A percentile compares a stretch with the other conserved stretches of the same genome.
These are phyloP conservation scores for Sugiyamaella mastotermitis DNA, from an alignment of 805 yeast species.

Conservation along the genomic window DNA sequence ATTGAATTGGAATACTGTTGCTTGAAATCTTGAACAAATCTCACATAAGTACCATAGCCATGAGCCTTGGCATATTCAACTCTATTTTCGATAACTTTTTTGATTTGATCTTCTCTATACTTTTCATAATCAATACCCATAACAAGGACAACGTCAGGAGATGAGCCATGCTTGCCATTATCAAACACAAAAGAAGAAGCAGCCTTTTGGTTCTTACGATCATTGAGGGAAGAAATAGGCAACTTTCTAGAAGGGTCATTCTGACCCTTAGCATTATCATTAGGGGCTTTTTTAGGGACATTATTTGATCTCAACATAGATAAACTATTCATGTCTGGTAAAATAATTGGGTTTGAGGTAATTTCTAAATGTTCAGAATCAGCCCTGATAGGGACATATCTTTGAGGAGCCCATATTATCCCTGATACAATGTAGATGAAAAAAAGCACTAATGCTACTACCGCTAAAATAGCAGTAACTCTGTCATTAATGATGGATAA, in stretches of 20 bases:
- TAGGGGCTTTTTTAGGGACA: conserved; percentile 30
- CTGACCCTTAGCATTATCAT: conserved; percentile 21
- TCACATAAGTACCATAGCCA: conserved; percentile 73
- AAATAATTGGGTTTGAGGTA: conserved; percentile 18
- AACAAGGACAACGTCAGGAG: conserved; percentile 55
- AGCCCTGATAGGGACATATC: conserved; percentile 12
- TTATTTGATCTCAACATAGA: conserved; percentile 17
- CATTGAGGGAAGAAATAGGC: neutral
- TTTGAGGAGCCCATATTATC: conserved; percentile 7
- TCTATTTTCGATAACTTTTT: conserved; percentile 74
- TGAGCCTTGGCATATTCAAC: conserved; percentile 81
- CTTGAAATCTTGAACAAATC: conserved; percentile 78
- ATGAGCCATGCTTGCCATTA: conserved; percentile 5
- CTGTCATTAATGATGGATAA: conserved; percentile 3
- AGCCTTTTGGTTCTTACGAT: neutral
- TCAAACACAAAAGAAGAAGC: conserved; percentile 6
- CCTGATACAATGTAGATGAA: conserved; percentile 19
- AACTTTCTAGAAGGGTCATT: conserved; percentile 1
- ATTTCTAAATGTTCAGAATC: conserved; percentile 8
- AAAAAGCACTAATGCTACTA: conserved; percentile 5
- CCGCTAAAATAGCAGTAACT: conserved; percentile 4
- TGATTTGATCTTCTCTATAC: conserved; percentile 55
- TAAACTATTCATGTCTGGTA: conserved; percentile 18
- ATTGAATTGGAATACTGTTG: conserved; percentile 19
- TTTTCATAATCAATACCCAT: conserved; percentile 74